These are phyloP conservation scores for Liriodendron chinense DNA, from an alignment of 164 flowering plant genomes.

Conservation along the genomic window DNA sequence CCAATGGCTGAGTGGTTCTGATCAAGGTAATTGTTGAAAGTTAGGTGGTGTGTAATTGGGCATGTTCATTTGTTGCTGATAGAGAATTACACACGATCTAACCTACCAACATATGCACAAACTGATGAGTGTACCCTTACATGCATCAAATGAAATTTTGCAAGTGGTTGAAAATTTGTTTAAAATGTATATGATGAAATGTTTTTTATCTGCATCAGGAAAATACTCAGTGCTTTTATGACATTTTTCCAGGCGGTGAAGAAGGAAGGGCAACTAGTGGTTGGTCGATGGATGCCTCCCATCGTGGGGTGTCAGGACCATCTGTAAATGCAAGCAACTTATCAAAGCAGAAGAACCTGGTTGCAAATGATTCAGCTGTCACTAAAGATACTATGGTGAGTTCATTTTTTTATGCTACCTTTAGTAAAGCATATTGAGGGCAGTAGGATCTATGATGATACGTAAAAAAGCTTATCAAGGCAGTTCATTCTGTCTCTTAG, in stretches of 20 bases:
- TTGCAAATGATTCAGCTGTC: slow-evolving; percentile 45
- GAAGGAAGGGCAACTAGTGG: slow-evolving; percentile 53
- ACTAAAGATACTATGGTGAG: slow-evolving; percentile 64
- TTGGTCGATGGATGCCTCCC: slow-evolving; percentile 48
- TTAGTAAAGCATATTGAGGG: background rate
- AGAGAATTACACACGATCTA: background rate
- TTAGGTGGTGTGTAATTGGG: no score
- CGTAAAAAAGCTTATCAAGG: no score
- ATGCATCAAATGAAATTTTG: background rate
- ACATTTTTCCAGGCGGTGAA: slow-evolving; percentile 42
- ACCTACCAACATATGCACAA: background rate
- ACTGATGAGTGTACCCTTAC: background rate
- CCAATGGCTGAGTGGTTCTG: no score
- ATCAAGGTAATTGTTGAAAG: no score
- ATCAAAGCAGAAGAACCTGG: slow-evolving; percentile 66
- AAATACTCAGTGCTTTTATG: no score
- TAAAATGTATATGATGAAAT: background rate
- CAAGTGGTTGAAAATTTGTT: background rate
- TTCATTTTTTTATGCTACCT: background rate
- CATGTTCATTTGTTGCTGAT: background rate
- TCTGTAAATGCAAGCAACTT: slow-evolving; percentile 48
- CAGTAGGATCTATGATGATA: background rate
- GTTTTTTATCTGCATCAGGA: no score
- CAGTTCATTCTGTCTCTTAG: no score
- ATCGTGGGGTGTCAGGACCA: slow-evolving; percentile 60